A percentile compares a stretch with the other conserved stretches of the same genome.
These are phyloP conservation scores for Cyberlindnera meyerae DNA, from an alignment of 805 yeast genomes.

Conservation along the genomic window DNA sequence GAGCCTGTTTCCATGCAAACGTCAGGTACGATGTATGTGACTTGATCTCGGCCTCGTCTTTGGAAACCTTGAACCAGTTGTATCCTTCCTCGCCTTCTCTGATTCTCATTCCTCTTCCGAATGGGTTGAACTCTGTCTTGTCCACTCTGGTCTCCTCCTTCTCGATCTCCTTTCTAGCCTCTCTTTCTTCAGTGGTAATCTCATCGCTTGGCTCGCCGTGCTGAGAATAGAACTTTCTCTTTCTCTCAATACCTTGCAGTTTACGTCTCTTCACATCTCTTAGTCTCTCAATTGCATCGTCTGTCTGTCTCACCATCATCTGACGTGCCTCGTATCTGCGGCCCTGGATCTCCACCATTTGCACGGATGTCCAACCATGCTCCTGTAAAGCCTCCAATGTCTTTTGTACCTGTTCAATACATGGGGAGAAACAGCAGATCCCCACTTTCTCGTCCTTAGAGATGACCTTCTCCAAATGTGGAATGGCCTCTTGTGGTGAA, in stretches of 20 bases:
- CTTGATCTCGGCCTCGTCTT: constrained; percentile 78
- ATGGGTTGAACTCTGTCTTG: constrained; percentile 73
- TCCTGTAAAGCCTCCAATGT: constrained; percentile 71
- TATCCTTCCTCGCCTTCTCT: constrained; percentile 81
- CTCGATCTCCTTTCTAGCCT: constrained; percentile 23
- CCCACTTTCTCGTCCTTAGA: constrained; percentile 50
- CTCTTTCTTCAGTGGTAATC: constrained; percentile 22
- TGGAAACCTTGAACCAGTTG: constrained; percentile 82
- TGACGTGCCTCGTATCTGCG: constrained; percentile 86
- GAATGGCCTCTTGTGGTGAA: constrained; percentile 94
- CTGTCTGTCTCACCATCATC: constrained; percentile 76
- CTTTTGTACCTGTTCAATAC: constrained; percentile 93
- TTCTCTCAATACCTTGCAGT: constrained; percentile 57
- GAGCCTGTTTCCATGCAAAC: constrained; percentile 59
- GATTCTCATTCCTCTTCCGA: constrained; percentile 83
- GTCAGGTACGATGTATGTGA: constrained; percentile 92
- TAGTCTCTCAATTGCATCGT: constrained; percentile 75
- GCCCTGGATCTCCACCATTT: constrained; percentile 88
- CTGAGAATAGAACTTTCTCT: constrained; percentile 31
- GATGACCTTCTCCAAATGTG: constrained; percentile 57
- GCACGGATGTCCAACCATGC: constrained; percentile 79
- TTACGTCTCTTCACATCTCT: constrained; percentile 75
- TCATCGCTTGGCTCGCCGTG: constrained; percentile 21
- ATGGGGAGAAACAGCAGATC: constrained; percentile 94
- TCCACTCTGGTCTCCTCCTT: constrained; percentile 28